Base-by-base conservation (phyloP, 202 grass and related monocot genomes). In the Setaria italica region DNA sequence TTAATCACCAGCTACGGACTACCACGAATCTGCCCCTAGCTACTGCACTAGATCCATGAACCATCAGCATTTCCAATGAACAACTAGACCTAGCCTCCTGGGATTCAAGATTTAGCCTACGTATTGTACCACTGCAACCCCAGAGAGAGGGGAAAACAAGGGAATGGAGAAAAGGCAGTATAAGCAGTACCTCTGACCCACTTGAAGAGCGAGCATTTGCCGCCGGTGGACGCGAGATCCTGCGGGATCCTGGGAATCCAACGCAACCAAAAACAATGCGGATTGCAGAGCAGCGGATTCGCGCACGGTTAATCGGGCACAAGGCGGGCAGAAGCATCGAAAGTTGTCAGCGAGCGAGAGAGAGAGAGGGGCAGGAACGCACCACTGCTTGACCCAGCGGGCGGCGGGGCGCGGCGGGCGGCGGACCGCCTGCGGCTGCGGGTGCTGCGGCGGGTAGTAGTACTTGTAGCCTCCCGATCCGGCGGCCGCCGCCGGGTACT, bases 321-420 rank as follows among this genome's bases (percentile, higher is more conserved):
- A 7, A 11, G 20, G 10, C 73, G 35, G 51, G 41, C 80, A 60
- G 29, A 60, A 62, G 53, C 29, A 34, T 0, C 16, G 25, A 71
- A 59, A 20, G 34, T n/a, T 74, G 0, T 33, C 11, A 70, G 10
- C 30, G 17, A 5, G 56, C 6, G 56, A 7, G 19, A 45, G 60
- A 29, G 35, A 3, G 46, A 35, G 42, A 3, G 9, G 5, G 13
- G 21, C 34, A 39, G 9, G 51, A 37, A 85, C 56, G 70, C 66
- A 97, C 95, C 95, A 97, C 62, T 94, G 80, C 84, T 94, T 97
- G 79, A 94, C 76, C 94, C 95, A 97, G 39, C 92, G 92, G 14
- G 90, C 81, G 78, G 92, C 80, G 49, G 92, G 84, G 58, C 86
- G 85, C 57, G 84, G 81, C 19, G 69, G 84, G 77, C 77, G 89